A percentile compares a stretch with the other conserved stretches of the same genome.
phyloP scores from a whole-genome alignment of 805 yeast genomes.

The Wickerhamiella sergipiensis region DNA sequence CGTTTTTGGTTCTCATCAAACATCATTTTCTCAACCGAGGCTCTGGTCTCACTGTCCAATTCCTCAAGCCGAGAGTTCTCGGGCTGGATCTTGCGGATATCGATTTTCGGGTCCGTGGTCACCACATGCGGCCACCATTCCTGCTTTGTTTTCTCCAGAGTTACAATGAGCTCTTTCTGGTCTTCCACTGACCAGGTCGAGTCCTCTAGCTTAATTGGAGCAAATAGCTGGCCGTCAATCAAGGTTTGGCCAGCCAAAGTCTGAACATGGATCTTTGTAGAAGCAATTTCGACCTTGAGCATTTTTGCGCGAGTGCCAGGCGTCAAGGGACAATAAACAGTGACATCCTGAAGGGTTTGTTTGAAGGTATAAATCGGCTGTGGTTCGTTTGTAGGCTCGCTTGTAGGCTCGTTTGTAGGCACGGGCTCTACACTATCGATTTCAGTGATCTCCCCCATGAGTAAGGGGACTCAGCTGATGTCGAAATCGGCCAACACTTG shows the following conservation, averaged over 20 bases:
- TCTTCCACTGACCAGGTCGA: slow-evolving; percentile 33
- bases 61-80: slow-evolving; percentile 29
- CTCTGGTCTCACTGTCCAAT: slow-evolving; percentile 30
- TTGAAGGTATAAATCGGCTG: slow-evolving; percentile 2
- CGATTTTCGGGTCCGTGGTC: slow-evolving; percentile 29
- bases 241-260: slow-evolving; percentile 11
- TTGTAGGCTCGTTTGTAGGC: no score
- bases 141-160: slow-evolving; percentile 27
- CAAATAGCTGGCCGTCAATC: slow-evolving; percentile 26
- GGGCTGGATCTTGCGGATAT: slow-evolving; percentile 29
- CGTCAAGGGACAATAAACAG: slow-evolving; percentile 24
- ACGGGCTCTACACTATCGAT: no score
- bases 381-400: no score
- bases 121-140: slow-evolving; percentile 39
- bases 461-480: no score
- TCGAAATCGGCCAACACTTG: no score
- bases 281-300: slow-evolving; percentile 23
- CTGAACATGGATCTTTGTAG: slow-evolving; percentile 11
- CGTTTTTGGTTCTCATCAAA: slow-evolving; percentile 32
- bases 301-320: slow-evolving; percentile 25
- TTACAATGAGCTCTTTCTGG: slow-evolving; percentile 24
- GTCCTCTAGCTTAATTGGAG: slow-evolving; percentile 23
- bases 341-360: slow-evolving; percentile 33
- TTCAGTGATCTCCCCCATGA: neutral
- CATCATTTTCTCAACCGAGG: slow-evolving; percentile 36